Percentiles rank a stretch among this genome's conserved stretches.
These are phyloP conservation scores for Sugiyamaella novakii DNA, from an alignment of 1,139 yeast genomes.

Conservation along the genomic window DNA sequence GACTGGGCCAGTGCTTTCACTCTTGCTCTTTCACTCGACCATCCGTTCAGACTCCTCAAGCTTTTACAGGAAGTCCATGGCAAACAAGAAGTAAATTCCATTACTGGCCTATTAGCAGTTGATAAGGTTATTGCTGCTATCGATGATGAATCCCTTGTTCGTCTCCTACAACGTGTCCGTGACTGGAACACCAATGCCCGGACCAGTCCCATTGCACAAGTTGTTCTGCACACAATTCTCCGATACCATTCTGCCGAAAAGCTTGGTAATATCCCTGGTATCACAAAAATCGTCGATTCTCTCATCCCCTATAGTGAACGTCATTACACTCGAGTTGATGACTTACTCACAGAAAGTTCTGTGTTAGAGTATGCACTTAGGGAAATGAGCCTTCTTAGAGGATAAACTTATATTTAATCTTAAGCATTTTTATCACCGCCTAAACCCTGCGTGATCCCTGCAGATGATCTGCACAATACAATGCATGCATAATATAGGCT, in stretches of 20 bases:
- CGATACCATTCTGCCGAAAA: conserved; percentile 53
- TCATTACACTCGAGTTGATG: conserved; percentile 76
- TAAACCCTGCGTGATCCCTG: no score
- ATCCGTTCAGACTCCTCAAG: conserved; percentile 52
- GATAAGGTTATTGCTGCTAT: conserved; percentile 66
- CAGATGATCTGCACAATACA: no score
- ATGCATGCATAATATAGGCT: no score
- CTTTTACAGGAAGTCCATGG: conserved; percentile 34
- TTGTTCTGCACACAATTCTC: conserved; percentile 65
- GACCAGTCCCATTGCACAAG: conserved; percentile 79
- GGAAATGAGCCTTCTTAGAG: conserved; percentile 46
- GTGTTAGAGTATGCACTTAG: conserved; percentile 81
- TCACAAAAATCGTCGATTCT: conserved; percentile 68
- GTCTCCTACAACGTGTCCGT: conserved; percentile 71
- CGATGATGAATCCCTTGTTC: conserved; percentile 59
- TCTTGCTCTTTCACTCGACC: conserved; percentile 84
- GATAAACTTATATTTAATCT: conserved; percentile 4
- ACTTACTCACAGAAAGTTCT: conserved; percentile 79
- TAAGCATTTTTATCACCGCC: background rate
- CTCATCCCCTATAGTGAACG: conserved; percentile 85
- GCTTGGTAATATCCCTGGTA: conserved; percentile 65
- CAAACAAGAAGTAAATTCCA: conserved; percentile 47
- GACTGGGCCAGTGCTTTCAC: conserved; percentile 90
- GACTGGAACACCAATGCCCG: conserved; percentile 95
- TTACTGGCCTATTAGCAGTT: conserved; percentile 62